A percentile compares a stretch with the other conserved stretches of the same genome.
phyloP scores from a whole-genome alignment of 2,329 filamentous ascomycete genomes.

The Fusarium pseudograminearum region DNA sequence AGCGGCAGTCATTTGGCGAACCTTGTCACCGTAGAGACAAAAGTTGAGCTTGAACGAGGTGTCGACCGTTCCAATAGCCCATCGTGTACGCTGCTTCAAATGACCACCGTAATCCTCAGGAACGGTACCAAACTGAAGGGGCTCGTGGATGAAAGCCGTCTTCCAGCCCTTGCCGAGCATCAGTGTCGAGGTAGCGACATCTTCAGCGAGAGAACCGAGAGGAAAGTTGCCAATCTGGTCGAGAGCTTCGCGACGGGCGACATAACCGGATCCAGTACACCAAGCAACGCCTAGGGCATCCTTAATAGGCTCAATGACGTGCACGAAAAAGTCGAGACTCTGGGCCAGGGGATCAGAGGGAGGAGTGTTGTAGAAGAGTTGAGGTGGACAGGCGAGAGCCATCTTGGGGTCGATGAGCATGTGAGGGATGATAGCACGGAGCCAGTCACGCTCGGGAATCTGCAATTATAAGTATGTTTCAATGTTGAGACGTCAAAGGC shows the following conservation, averaged over 20 bases:
- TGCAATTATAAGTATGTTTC: slow-evolving; percentile 39
- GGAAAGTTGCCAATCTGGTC: slow-evolving; percentile 73
- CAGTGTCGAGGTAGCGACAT: slow-evolving; percentile 69
- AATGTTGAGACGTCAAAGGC: accelerated
- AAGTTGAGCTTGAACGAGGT: slow-evolving; percentile 71
- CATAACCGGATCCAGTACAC: slow-evolving; percentile 74
- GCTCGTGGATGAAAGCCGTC: slow-evolving; percentile 70
- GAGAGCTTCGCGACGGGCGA: slow-evolving; percentile 69
- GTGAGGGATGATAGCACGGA: slow-evolving; percentile 70
- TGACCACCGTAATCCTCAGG: slow-evolving; percentile 68
- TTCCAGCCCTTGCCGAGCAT: slow-evolving; percentile 72
- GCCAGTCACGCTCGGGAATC: slow-evolving; percentile 72
- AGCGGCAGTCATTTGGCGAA: slow-evolving; percentile 65
- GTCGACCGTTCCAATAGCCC: slow-evolving; percentile 68
- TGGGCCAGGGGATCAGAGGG: slow-evolving; percentile 68
- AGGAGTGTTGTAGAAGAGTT: slow-evolving; percentile 74
- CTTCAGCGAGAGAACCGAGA: slow-evolving; percentile 69
- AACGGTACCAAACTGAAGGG: slow-evolving; percentile 70
- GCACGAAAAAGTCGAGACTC: slow-evolving; percentile 69
- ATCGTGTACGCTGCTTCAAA: slow-evolving; percentile 68
- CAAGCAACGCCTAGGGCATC: slow-evolving; percentile 67
- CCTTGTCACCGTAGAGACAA: slow-evolving; percentile 65
- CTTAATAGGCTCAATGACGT: slow-evolving; percentile 64
- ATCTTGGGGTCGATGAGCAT: slow-evolving; percentile 67
- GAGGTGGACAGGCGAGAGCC: slow-evolving; percentile 70